Percentiles rank a stretch among this genome's conserved stretches.
phyloP scores from a whole-genome alignment of 257 asterid species.

The Nicotiana attenuata region DNA sequence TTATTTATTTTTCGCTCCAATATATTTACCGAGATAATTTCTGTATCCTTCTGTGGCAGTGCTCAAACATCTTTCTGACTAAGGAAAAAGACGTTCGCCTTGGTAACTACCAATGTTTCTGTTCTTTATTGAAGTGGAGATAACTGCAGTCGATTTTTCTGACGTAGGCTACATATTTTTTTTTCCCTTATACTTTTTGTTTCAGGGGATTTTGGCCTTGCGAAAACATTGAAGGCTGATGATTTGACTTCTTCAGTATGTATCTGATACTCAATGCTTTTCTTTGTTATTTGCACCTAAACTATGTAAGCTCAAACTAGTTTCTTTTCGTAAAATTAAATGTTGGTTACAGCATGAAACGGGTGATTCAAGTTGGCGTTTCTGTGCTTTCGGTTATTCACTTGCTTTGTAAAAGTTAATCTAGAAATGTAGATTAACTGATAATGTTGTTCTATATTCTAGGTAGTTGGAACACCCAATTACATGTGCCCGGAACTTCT shows the following conservation, averaged over 20 bases:
- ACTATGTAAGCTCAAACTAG: not conserved
- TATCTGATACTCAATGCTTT: slow-evolving; percentile 18
- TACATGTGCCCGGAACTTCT: slow-evolving; percentile 99
- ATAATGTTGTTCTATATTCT: slow-evolving; percentile 11
- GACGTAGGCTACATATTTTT: slow-evolving; percentile 9
- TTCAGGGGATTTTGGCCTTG: slow-evolving; percentile 99
- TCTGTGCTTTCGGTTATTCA: not conserved
- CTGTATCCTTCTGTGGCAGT: slow-evolving; percentile 42
- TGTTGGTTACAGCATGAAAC: not conserved
- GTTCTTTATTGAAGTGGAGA: slow-evolving; percentile 13
- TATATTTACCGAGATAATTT: slow-evolving; percentile 19
- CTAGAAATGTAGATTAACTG: not conserved
- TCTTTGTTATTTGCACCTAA: not conserved
- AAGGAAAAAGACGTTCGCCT: slow-evolving; percentile 90
- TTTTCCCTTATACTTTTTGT: slow-evolving; percentile 16
- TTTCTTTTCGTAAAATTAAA: not conserved
- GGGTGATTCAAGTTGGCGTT: not conserved
- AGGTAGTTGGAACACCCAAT: slow-evolving; percentile 99
- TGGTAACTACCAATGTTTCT: slow-evolving; percentile 42
- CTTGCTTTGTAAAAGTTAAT: not conserved
- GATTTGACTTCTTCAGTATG: slow-evolving; percentile 99
- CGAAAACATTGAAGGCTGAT: slow-evolving; percentile 94
- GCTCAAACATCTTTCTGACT: slow-evolving; percentile 96
- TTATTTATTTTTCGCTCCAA: not conserved
- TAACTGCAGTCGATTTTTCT: not conserved